Base-by-base conservation (phyloP, 2,329 filamentous ascomycete genomes). In the Paraphaeosphaeria sporulosa region DNA sequence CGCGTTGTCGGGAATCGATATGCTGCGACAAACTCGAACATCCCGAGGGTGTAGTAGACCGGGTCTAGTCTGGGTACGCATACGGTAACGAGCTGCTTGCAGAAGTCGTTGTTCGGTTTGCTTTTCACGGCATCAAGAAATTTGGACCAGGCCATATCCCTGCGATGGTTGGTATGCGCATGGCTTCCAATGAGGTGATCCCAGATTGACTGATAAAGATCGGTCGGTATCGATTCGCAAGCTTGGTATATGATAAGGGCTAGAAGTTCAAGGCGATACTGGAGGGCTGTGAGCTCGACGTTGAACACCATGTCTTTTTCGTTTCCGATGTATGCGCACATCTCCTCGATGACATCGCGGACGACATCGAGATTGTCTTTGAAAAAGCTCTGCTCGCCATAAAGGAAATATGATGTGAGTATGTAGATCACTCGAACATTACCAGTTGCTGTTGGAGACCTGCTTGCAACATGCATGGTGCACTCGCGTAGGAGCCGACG, bases 121-220 rank as follows among this genome's bases (percentile, higher is more conserved):
- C 44, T 17, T 36, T 67, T 72, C 13, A 66, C 63, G 17, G 63
- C 66, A 1, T 74, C 69, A 12, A 64, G 56, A n/a, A 77, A 62
- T 19, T 69, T 70, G 12, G 61, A 80, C 93, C 93, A 96, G 0
- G 89, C 90, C 15, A 83, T 80, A 60, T 86, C 84, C 57, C 91
- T 84, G 61, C 91, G 88, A 9, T 85, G 83, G 3, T 83, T 78
- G 25, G 85, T 86, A 4, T 87, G 78, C 3, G 88, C 87, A 42
- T 83, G 78, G 4, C 84, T 81, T 13, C 92, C 90, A 50, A 96
- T 87, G 27, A 95, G 82, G 42, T 89, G 81, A 58, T 89, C 82
- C 92, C 92, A 96, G 1, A 96, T 82, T 13, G 81, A 82, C 44
- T 82, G 80, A 17, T 89, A 88, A 4, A 91, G 81, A 1, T 89